These are phyloP conservation scores for Rhizopogon rudus DNA, from an alignment of 768 basidiomycete genomes.

Conservation along the genomic window DNA sequence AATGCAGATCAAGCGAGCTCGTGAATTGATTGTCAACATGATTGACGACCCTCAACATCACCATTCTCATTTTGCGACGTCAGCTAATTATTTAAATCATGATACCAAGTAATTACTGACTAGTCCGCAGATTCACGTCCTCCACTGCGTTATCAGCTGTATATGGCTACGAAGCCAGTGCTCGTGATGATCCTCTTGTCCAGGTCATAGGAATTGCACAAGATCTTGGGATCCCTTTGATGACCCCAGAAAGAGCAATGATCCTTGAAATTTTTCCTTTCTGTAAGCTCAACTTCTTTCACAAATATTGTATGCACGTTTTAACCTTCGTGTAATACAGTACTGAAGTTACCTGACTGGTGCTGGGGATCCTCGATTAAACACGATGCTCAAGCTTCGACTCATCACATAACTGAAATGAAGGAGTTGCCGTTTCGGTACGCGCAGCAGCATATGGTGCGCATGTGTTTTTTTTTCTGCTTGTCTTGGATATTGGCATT, in stretches of 20 bases:
- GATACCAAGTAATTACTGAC: neutral
- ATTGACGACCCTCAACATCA: neutral
- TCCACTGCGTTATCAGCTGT: neutral
- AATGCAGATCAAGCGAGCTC: slow-evolving; percentile 1
- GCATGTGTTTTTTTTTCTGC: neutral
- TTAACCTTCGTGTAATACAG: neutral
- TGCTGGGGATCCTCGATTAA: too few species aligned
- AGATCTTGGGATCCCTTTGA: neutral
- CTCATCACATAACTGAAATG: neutral
- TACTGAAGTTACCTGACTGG: neutral
- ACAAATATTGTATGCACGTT: neutral
- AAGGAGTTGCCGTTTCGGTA: slow-evolving; percentile 1
- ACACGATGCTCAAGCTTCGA: neutral
- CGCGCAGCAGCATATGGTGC: neutral
- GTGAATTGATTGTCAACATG: neutral
- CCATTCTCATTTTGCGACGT: slow-evolving; percentile 13
- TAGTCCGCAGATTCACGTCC: slow-evolving; percentile 8
- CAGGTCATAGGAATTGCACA: neutral
- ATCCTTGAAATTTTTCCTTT: slow-evolving; percentile 2
- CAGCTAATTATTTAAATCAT: neutral
- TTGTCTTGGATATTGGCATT: too few species aligned
- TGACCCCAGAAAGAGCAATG: slow-evolving; percentile 1
- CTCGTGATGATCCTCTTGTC: neutral
- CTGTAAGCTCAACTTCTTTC: slow-evolving; percentile 3
- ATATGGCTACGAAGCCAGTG: too few species aligned